phyloP scores from a whole-genome alignment of 2,329 filamentous ascomycete genomes.

The Fusarium citri region DNA sequence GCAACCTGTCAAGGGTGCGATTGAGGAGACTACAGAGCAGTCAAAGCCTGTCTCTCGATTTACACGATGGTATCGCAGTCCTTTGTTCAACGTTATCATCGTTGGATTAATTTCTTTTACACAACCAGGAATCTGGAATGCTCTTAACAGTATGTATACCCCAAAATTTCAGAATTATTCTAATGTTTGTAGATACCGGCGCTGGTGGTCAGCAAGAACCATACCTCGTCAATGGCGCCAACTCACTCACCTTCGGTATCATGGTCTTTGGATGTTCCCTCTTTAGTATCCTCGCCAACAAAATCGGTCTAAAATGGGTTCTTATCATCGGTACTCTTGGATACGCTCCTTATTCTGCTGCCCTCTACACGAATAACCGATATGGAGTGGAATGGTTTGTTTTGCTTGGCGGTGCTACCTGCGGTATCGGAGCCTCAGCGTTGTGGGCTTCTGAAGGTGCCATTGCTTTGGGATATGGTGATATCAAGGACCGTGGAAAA shows the following conservation, averaged over 20 bases:
- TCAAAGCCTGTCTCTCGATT: constrained; percentile 40
- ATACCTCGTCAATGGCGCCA: constrained; percentile 53
- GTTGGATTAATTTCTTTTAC: constrained; percentile 65
- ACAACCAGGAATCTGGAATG: constrained; percentile 65
- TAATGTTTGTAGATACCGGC: constrained; percentile 53
- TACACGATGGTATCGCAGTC: constrained; percentile 42
- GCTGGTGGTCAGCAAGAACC: constrained; percentile 65
- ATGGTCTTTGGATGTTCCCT: constrained; percentile 59
- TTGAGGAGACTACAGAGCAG: constrained; percentile 24
- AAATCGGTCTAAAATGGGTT: constrained; percentile 61
- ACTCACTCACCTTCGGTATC: constrained; percentile 50
- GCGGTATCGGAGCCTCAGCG: constrained; percentile 61
- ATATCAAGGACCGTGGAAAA: constrained; percentile 59
- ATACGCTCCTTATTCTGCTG: constrained; percentile 61
- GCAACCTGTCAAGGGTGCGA: constrained; percentile 24
- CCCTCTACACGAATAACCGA: constrained; percentile 63
- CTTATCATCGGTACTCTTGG: constrained; percentile 60
- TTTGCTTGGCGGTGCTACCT: constrained; percentile 60
- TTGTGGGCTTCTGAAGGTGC: constrained; percentile 65
- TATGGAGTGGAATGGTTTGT: constrained; percentile 66
- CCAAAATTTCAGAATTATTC: rapidly evolving
- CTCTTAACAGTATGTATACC: constrained; percentile 56
- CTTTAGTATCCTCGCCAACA: constrained; percentile 59
- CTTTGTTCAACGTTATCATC: constrained; percentile 63
- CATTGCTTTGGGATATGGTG: constrained; percentile 62